Percentiles rank a stretch among this genome's conserved stretches.
Evolutionary conservation across 805 yeast species (phyloP).

Genomic region (Pichia phayaonensis): DNA sequence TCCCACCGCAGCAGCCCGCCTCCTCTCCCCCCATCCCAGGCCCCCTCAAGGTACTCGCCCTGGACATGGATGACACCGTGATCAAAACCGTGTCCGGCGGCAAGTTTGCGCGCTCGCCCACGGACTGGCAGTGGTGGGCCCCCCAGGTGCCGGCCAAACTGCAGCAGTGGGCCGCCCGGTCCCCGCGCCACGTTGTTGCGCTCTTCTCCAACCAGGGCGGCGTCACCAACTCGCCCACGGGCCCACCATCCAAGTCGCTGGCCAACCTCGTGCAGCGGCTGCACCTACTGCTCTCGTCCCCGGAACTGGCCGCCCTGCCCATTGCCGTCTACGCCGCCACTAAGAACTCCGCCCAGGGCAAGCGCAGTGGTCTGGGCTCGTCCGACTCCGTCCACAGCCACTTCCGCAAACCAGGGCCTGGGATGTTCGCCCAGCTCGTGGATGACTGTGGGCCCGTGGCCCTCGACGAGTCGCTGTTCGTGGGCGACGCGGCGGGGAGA

Average conservation of each 20-base stretch:
- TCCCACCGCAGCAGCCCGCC: too few relatives aligned
- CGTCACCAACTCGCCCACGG: slow-evolving; percentile 25
- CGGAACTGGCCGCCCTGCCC: slow-evolving; percentile 16
- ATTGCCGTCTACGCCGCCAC: slow-evolving; percentile 59
- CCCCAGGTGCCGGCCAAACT: not conserved
- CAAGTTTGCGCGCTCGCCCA: not conserved
- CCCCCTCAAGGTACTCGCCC: not conserved
- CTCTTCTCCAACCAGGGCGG: slow-evolving; percentile 87
- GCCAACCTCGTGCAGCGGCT: slow-evolving; percentile 36
- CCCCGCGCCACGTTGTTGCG: slow-evolving; percentile 34
- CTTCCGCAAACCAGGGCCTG: slow-evolving; percentile 68
- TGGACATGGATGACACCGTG: not conserved
- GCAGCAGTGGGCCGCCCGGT: not conserved
- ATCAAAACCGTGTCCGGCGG: not conserved
- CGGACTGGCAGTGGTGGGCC: not conserved
- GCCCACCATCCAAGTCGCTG: slow-evolving; percentile 26
- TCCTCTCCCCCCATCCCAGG: not conserved
- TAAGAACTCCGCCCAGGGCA: slow-evolving; percentile 35
- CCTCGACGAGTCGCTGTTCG: slow-evolving; percentile 36
- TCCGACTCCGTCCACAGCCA: slow-evolving; percentile 27
- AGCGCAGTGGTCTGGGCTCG: slow-evolving; percentile 12
- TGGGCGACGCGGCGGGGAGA: slow-evolving; percentile 98
- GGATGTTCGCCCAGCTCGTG: slow-evolving; percentile 62
- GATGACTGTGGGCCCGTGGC: slow-evolving; percentile 24
- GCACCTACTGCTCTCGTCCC: slow-evolving; percentile 26